phyloP scores from a whole-genome alignment of 345 rosid species.

The Syzygium aromaticum region DNA sequence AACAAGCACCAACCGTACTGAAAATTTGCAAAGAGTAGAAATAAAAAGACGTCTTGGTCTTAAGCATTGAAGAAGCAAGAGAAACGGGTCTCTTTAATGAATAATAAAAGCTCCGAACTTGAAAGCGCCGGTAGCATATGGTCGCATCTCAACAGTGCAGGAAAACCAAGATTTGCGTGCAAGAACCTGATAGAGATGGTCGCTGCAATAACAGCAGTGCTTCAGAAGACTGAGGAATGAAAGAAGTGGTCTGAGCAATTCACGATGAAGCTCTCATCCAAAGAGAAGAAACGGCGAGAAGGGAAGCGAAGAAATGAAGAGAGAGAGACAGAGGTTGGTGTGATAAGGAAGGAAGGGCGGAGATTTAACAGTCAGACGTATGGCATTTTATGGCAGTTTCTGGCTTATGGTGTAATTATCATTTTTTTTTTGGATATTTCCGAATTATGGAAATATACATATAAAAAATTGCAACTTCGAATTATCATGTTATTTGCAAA shows the following conservation, averaged over 20 bases:
- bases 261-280: neutral
- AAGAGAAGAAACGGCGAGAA: slow-evolving; percentile 2
- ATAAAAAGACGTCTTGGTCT: neutral
- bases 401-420: slow-evolving; percentile 9
- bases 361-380: slow-evolving; percentile 64
- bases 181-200: neutral
- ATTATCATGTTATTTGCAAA: neutral
- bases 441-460: neutral
- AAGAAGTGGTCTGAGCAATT: neutral
- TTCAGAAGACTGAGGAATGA: neutral
- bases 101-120: neutral
- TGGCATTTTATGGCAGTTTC: slow-evolving; percentile 50
- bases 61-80: neutral
- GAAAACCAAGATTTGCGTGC: neutral
- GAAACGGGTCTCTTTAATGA: neutral
- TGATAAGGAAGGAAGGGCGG: slow-evolving; percentile 99
- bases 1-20: neutral
- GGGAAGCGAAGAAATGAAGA: slow-evolving; percentile 9
- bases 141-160: neutral
- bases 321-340: slow-evolving; percentile 15
- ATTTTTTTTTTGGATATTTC: neutral
- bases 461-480: neutral
- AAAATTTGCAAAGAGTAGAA: neutral
- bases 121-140: neutral
- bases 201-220: neutral